Conservation (phyloP, 352 stramenopile genomes). For the Pythium grandisporangium region DNA sequence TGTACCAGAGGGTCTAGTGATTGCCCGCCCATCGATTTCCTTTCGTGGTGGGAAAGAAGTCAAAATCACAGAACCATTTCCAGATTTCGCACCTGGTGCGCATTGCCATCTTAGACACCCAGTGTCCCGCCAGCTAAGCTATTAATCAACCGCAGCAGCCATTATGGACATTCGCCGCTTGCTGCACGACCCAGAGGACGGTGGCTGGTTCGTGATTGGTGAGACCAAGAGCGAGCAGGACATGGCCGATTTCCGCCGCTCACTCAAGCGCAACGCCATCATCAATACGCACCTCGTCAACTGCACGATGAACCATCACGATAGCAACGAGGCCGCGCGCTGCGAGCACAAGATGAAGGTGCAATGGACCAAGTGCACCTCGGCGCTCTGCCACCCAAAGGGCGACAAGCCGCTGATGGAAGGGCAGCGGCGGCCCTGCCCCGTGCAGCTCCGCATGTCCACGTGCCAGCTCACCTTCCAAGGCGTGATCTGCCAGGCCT, state of each 20-base stretch:
- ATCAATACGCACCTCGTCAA: slow-evolving; percentile 80
- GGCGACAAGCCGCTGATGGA: slow-evolving; percentile 2
- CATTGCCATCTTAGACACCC: too few species aligned
- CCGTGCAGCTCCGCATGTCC: slow-evolving; percentile 73
- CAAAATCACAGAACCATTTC: too few species aligned
- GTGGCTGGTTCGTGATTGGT: slow-evolving; percentile 69
- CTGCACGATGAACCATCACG: slow-evolving; percentile 77
- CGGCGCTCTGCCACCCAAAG: slow-evolving; percentile 70
- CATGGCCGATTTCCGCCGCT: slow-evolving; percentile 68
- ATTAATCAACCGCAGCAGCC: too few species aligned
- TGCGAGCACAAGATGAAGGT: slow-evolving; percentile 80
- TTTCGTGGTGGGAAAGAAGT: too few species aligned
- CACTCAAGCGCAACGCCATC: slow-evolving; percentile 76
- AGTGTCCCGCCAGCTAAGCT: too few species aligned
- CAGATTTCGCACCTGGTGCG: too few species aligned
- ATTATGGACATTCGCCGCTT: slow-evolving; percentile 66
- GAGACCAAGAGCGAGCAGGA: slow-evolving; percentile 61
- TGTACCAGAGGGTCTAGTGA: too few species aligned
- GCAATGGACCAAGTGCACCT: slow-evolving; percentile 79
- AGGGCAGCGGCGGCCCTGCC: slow-evolving; percentile 30
- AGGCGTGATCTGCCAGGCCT: slow-evolving; percentile 65
- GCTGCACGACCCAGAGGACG: slow-evolving; percentile 70
- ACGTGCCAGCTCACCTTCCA: slow-evolving; percentile 71
- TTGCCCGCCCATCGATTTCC: too few species aligned
- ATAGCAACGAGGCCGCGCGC: slow-evolving; percentile 27